Evolutionary conservation across 2,329 filamentous ascomycete genomes (phyloP).

Genomic region (Penicillium sumatraense): DNA sequence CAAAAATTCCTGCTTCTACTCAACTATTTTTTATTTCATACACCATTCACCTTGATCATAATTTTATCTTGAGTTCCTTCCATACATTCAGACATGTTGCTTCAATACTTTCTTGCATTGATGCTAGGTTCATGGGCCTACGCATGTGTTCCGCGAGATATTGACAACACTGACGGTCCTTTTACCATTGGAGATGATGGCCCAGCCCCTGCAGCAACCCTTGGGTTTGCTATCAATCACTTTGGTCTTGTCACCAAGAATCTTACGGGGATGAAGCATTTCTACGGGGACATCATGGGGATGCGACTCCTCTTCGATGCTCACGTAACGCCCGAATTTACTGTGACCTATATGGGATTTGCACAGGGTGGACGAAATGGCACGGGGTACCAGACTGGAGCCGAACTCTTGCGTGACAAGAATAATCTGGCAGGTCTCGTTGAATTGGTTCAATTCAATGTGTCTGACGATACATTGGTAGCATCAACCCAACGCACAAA

Average conservation of each 20-base stretch:
- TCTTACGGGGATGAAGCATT: slow-evolving; percentile 35
- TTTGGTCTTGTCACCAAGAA: slow-evolving; percentile 38
- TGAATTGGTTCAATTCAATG: slow-evolving; percentile 35
- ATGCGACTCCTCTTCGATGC: slow-evolving; percentile 30
- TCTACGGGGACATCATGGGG: slow-evolving; percentile 41
- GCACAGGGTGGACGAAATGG: slow-evolving; percentile 45
- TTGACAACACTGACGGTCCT: neutral
- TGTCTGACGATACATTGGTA: slow-evolving; percentile 21
- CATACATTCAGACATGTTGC: neutral
- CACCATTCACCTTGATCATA: neutral
- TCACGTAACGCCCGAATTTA: slow-evolving; percentile 30
- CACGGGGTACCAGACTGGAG: slow-evolving; percentile 41
- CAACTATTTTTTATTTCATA: neutral
- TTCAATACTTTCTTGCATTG: neutral
- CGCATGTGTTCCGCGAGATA: slow-evolving; percentile 1
- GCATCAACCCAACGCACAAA: slow-evolving; percentile 29
- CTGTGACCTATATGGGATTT: slow-evolving; percentile 43
- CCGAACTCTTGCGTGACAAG: slow-evolving; percentile 40
- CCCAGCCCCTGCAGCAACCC: slow-evolving; percentile 34
- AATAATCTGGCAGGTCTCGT: slow-evolving; percentile 26
- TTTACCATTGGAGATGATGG: slow-evolving; percentile 26
- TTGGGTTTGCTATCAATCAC: slow-evolving; percentile 44
- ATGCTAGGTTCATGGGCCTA: neutral
- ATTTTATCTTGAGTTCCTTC: neutral
- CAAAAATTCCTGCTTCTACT: no score